Evolutionary conservation across 345 rosid genomes (phyloP).

Genomic region (Eucalyptus regnans): DNA sequence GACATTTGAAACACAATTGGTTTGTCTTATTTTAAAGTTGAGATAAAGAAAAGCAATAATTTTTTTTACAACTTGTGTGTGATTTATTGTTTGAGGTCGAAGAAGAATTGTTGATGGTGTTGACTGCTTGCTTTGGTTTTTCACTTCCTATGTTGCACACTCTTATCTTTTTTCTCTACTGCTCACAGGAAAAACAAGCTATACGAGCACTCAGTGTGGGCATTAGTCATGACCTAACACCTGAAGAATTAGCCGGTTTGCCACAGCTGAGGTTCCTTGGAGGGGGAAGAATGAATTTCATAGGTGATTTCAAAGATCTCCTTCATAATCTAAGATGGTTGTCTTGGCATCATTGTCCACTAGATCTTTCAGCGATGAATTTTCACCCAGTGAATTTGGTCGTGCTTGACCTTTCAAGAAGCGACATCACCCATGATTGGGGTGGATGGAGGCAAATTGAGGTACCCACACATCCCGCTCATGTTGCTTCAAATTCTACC

Average conservation of each 20-base stretch:
- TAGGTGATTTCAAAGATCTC: rapidly evolving
- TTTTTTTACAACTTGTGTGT: background rate
- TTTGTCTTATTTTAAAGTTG: background rate
- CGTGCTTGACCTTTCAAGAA: background rate
- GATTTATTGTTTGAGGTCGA: no score
- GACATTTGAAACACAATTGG: background rate
- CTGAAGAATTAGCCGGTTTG: background rate
- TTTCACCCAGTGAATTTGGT: background rate
- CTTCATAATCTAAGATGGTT: background rate
- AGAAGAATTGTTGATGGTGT: background rate
- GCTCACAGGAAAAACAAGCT: background rate
- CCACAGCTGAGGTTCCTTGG: background rate
- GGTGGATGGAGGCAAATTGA: background rate
- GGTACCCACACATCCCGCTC: background rate
- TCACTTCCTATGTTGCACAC: background rate
- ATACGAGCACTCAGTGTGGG: background rate
- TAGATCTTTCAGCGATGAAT: background rate
- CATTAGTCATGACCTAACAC: background rate
- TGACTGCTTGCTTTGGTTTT: no score
- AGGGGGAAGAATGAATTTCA: background rate
- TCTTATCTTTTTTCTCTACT: background rate
- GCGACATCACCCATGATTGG: background rate
- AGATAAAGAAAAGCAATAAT: background rate
- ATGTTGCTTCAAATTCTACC: background rate
- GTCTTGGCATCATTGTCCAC: background rate